These are phyloP conservation scores for Quercus variabilis DNA, from an alignment of 306 rosid genomes.

Conservation along the genomic window DNA sequence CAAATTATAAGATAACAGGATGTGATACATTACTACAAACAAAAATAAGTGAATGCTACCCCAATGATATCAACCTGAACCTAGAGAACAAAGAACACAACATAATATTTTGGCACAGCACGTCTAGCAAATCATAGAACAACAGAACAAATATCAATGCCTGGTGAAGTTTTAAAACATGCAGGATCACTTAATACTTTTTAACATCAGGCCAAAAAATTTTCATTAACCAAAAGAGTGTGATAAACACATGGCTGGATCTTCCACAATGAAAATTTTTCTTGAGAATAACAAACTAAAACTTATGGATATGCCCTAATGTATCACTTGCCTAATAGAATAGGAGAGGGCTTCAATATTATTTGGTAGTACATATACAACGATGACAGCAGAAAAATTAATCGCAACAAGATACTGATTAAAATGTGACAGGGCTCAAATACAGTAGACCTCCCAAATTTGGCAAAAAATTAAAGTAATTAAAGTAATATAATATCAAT, in stretches of 20 bases:
- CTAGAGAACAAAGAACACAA: not conserved
- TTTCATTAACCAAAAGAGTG: not conserved
- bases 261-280: not conserved
- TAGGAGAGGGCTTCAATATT: not conserved
- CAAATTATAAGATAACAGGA: not conserved
- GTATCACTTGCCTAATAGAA: not conserved
- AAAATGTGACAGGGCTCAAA: constrained; percentile 6
- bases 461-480: not conserved
- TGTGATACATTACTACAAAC: not conserved
- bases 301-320: not conserved
- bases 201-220: not conserved
- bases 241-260: not conserved
- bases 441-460: constrained; percentile 3
- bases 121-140: not conserved
- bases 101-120: not conserved
- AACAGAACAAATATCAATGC: not conserved
- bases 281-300: not conserved
- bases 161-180: not conserved
- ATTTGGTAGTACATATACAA: not conserved
- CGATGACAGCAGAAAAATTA: constrained; percentile 1
- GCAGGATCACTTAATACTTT: not conserved
- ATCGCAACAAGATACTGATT: constrained; percentile 7
- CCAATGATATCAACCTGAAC: not conserved
- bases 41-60: not conserved
- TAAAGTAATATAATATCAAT: not conserved